Evolutionary conservation across 176 grass and related monocot genomes (phyloP).

Genomic region (Hordeum vulgare): DNA sequence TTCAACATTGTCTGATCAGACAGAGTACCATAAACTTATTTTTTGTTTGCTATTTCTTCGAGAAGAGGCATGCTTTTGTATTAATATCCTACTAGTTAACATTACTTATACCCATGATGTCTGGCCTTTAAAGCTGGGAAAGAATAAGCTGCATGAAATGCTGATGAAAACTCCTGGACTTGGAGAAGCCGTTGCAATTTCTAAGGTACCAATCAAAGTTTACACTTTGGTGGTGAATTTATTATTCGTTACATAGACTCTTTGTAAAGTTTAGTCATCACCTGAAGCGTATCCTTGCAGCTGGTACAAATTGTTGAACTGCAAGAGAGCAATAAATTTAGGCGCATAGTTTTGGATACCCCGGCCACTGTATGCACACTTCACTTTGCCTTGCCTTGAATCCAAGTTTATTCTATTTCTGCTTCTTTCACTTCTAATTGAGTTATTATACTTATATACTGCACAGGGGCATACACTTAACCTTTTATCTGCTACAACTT

Average conservation of each 20-base stretch:
- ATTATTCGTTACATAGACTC: background rate
- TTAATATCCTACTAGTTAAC: background rate
- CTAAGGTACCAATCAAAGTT: slow-evolving; percentile 13
- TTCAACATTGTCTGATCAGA: background rate
- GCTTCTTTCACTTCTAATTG: background rate
- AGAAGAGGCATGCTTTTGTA: slow-evolving; percentile 1
- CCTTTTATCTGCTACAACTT: slow-evolving; percentile 7
- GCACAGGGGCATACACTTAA: slow-evolving; percentile 25
- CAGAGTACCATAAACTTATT: background rate
- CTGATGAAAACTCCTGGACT: background rate
- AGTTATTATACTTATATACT: background rate
- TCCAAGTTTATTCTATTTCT: background rate
- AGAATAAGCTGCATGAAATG: background rate
- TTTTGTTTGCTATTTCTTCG: background rate
- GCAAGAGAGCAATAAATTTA: slow-evolving; percentile 16
- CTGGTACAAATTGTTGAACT: slow-evolving; percentile 1
- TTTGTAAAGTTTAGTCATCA: slow-evolving; percentile 12
- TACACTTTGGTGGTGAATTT: background rate
- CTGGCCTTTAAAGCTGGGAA: background rate
- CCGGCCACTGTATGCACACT: slow-evolving; percentile 12
- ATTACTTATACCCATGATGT: background rate
- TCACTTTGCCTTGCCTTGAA: background rate
- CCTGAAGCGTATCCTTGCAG: slow-evolving; percentile 25
- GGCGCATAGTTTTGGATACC: slow-evolving; percentile 26
- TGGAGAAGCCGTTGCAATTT: background rate